Percentiles rank a stretch among this genome's conserved stretches.
phyloP scores from a whole-genome alignment of 2,329 filamentous ascomycete species.

The Scytalidium sp. region DNA sequence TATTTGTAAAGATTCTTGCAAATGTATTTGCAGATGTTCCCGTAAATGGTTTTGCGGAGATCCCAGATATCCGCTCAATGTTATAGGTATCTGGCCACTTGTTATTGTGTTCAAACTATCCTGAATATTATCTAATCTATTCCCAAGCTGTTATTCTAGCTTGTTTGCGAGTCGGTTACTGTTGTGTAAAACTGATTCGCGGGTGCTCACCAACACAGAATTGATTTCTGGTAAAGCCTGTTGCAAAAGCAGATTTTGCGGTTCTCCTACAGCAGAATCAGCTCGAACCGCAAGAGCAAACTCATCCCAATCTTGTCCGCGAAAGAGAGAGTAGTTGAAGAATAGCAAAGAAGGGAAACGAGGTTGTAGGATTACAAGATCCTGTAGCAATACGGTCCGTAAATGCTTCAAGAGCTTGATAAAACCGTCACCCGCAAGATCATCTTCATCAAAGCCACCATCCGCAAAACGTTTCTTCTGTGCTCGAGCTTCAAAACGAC shows the following conservation, averaged over 20 bases:
- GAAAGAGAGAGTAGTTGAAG: neutral
- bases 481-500: conserved; percentile 1
- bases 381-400: conserved; percentile 1
- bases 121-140: neutral
- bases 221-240: conserved; percentile 3
- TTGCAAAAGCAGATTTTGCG: conserved; percentile 4
- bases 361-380: conserved; percentile 4
- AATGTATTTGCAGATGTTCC: no score
- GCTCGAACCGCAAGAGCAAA: conserved; percentile 1
- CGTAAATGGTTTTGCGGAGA: no score
- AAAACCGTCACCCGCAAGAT: neutral
- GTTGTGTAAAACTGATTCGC: conserved; percentile 1
- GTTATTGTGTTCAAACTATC: neutral
- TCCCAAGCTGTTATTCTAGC: neutral
- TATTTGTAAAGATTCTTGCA: no score
- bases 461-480: neutral
- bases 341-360: neutral
- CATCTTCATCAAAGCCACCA: conserved; percentile 1
- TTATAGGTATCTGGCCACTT: neutral
- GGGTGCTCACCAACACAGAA: conserved; percentile 2
- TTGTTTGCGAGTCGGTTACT: neutral
- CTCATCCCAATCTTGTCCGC: conserved; percentile 3
- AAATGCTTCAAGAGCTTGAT: conserved; percentile 4
- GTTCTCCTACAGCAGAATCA: neutral
- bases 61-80: neutral